These are phyloP conservation scores for Kodamaea fungicola DNA, from an alignment of 1,139 yeast genomes.

Conservation along the genomic window DNA sequence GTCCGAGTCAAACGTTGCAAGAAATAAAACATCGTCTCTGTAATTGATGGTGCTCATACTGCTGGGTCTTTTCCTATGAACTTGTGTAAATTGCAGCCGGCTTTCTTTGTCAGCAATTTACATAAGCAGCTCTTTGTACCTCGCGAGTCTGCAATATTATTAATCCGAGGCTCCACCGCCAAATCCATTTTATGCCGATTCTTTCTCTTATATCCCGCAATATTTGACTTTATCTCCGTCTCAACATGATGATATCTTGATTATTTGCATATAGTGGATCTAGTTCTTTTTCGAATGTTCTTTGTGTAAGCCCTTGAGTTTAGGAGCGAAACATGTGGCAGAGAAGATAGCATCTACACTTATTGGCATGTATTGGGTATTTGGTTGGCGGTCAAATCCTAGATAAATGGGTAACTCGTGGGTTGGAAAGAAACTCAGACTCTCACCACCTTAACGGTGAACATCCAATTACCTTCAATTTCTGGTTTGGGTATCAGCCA, in stretches of 20 bases:
- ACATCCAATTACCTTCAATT: constrained; percentile 39
- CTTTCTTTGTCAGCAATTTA: constrained; percentile 58
- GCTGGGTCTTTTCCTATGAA: constrained; percentile 54
- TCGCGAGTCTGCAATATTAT: constrained; percentile 59
- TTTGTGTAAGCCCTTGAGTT: constrained; percentile 47
- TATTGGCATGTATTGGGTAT: constrained; percentile 47
- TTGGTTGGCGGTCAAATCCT: constrained; percentile 37
- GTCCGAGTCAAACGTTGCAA: constrained; percentile 49
- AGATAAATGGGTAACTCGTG: constrained; percentile 35
- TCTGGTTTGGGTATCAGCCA: constrained; percentile 9
- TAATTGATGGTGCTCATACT: constrained; percentile 74
- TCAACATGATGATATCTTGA: constrained; percentile 28
- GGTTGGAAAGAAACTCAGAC: constrained; percentile 27
- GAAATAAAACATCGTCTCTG: constrained; percentile 46
- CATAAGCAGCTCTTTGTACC: constrained; percentile 72
- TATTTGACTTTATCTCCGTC: constrained; percentile 17
- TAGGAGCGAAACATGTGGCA: constrained; percentile 56
- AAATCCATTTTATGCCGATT: constrained; percentile 60
- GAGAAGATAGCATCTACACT: constrained; percentile 48
- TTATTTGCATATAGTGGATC: constrained; percentile 40
- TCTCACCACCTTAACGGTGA: constrained; percentile 43
- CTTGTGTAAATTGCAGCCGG: constrained; percentile 48
- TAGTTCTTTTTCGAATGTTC: constrained; percentile 24
- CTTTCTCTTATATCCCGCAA: constrained; percentile 39
- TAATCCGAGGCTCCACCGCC: constrained; percentile 45